Conservation (phyloP, 2,329 filamentous ascomycete species). For the Colletotrichum gloeosporioides region DNA sequence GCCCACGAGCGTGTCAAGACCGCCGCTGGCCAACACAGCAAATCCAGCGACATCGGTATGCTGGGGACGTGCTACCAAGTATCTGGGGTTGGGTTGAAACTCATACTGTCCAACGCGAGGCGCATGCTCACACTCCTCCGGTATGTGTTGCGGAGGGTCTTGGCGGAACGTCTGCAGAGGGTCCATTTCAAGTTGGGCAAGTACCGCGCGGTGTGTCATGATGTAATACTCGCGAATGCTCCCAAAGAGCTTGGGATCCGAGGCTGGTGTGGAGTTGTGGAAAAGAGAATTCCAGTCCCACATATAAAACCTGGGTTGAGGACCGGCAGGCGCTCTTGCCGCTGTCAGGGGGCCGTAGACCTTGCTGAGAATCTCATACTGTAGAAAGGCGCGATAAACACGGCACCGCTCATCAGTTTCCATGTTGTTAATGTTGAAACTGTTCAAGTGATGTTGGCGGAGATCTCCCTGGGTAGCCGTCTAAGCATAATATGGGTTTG, state of each 20-base stretch:
- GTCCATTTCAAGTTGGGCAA: background rate
- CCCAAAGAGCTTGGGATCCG: background rate
- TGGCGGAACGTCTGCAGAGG: background rate
- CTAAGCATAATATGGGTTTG: background rate
- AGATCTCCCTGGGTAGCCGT: accelerated
- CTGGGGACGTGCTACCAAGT: background rate
- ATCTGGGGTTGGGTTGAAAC: background rate
- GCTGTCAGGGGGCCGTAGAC: background rate
- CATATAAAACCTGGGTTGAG: background rate
- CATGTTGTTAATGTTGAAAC: background rate
- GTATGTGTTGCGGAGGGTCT: background rate
- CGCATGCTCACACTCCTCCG: background rate
- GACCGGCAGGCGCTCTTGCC: background rate
- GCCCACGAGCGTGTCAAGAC: background rate
- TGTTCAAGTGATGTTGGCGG: background rate
- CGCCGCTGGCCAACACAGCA: background rate
- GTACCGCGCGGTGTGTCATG: background rate
- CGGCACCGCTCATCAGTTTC: background rate
- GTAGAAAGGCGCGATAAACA: background rate
- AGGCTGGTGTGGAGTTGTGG: background rate
- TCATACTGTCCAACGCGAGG: background rate
- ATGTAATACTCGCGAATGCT: background rate
- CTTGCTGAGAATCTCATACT: background rate
- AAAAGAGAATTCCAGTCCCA: background rate
- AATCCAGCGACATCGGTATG: background rate